These are phyloP conservation scores for Clonostachys chloroleuca DNA, from an alignment of 2,329 filamentous ascomycete genomes.

Conservation along the genomic window DNA sequence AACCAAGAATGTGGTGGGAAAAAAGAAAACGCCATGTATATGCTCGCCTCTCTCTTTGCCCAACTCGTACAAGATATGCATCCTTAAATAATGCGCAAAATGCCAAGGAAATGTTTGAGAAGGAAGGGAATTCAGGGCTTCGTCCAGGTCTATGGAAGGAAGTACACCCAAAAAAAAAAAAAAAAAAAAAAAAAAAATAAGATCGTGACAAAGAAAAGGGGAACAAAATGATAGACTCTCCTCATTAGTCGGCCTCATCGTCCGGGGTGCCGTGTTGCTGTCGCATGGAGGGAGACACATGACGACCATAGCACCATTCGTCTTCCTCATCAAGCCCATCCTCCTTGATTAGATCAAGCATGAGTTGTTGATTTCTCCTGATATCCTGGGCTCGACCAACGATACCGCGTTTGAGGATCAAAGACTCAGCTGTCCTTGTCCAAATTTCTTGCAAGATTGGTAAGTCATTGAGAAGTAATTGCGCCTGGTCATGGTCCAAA, in stretches of 20 bases:
- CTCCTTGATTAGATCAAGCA: constrained; percentile 61
- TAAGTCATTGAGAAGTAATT: constrained; percentile 47
- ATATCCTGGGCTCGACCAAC: constrained; percentile 56
- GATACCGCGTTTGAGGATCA: constrained; percentile 55
- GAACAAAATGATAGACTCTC: not conserved
- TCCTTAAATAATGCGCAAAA: too few relatives aligned
- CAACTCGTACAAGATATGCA: too few relatives aligned
- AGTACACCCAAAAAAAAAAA: too few relatives aligned
- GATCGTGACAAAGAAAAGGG: constrained; percentile 4
- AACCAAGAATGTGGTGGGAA: not conserved
- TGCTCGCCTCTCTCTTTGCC: too few relatives aligned
- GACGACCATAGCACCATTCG: constrained; percentile 57
- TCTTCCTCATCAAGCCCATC: constrained; percentile 55
- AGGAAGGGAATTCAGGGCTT: too few relatives aligned
- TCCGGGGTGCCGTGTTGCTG: constrained; percentile 46
- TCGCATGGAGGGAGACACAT: constrained; percentile 47
- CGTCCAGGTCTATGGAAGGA: not conserved
- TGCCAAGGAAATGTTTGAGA: too few relatives aligned
- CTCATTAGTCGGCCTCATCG: constrained; percentile 38
- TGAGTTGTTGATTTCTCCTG: constrained; percentile 57
- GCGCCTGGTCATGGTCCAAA: constrained; percentile 44
- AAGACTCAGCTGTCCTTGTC: constrained; percentile 57
- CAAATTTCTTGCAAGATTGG: constrained; percentile 57
- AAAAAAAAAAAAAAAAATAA: too few relatives aligned
- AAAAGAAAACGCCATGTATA: not conserved